Base-by-base conservation (phyloP, 1,284 basidiomycete species). In the Porogramme epimiltina region DNA sequence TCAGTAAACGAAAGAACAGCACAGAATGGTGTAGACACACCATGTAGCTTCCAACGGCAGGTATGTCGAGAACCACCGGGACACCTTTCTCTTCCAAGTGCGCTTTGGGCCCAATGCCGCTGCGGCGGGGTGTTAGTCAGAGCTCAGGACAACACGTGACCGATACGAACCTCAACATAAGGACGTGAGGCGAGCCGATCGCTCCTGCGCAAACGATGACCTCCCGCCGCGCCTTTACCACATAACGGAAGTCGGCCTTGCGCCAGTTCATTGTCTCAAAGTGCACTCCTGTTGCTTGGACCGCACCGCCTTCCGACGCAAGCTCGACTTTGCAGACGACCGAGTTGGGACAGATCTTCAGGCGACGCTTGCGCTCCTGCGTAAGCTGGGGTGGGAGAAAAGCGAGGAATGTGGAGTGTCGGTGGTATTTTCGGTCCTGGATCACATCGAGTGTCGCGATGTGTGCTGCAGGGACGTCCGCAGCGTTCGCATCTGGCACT, bases 151-250 rank as follows among this genome's bases (percentile, higher is more conserved):
- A 19, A 13, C 10, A 18, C 16, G 13, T 16, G 20, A 4, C 28
- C 4, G 19, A 41, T 1, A 23, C 15, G 4, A 19, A 70, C 68
- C 71, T 73, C 20, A 71, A 47, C 65, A 70, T 63, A 2, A 73
- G 56, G 8, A 72, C 37, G 25, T 68, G 66, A 0, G 72, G 71
- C 23, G 64, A 65, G 0, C 66, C 67, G 13, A 73, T 52, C 1
- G 70, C 62, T 15, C 72, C 73, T 10, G 63, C 61, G 39, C 56
- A 67, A 15, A 73, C 23, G 5, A 73, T 55, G 2, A 72, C 60
- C 48, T 71, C 68, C 42, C 56, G 52, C n/a, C 49, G 51, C 2
- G 65, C 72, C 10, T 47, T 42, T 3, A 66, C 62, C 23, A 51
- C 47, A n/a, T 47, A 54, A 11, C 44, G 45, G n/a, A 46, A 45